A percentile compares a stretch with the other conserved stretches of the same genome.
phyloP scores from a whole-genome alignment of 257 asterid genomes.

The Dorcoceras hygrometricum region DNA sequence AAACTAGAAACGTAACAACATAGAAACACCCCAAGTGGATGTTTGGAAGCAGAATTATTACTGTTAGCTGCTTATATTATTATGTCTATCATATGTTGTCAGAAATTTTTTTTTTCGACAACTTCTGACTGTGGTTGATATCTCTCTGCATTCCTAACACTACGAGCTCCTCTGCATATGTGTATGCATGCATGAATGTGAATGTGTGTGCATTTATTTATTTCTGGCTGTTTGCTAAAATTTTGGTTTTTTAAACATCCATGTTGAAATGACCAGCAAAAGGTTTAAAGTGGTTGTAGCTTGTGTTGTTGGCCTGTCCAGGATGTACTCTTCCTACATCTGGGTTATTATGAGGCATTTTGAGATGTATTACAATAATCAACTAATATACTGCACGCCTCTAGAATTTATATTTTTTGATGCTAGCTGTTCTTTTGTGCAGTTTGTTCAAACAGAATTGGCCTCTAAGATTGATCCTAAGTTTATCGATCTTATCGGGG shows the following conservation, averaged over 20 bases:
- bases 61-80: not conserved
- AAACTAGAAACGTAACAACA: not conserved
- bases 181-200: not conserved
- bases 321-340: slow-evolving; percentile 4
- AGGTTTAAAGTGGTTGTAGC: slow-evolving; percentile 14
- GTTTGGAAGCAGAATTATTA: not conserved
- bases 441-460: slow-evolving; percentile 86
- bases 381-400: slow-evolving; percentile 7
- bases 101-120: slow-evolving; percentile 6
- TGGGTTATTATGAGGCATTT: not conserved
- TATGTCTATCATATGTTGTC: not conserved
- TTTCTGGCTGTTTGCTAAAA: not conserved
- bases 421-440: slow-evolving; percentile 31
- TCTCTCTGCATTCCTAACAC: too few species aligned
- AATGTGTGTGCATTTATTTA: too few species aligned
- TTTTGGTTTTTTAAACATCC: not conserved
- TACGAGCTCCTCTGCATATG: too few species aligned
- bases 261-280: not conserved
- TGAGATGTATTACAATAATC: not conserved
- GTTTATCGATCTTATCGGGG: slow-evolving; percentile 48
- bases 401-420: not conserved
- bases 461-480: slow-evolving; percentile 43
- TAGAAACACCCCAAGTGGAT: not conserved
- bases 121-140: too few species aligned
- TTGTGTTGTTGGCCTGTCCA: slow-evolving; percentile 17